phyloP scores from a whole-genome alignment of 2,329 filamentous ascomycete genomes.

The Xylariaceae sp. region DNA sequence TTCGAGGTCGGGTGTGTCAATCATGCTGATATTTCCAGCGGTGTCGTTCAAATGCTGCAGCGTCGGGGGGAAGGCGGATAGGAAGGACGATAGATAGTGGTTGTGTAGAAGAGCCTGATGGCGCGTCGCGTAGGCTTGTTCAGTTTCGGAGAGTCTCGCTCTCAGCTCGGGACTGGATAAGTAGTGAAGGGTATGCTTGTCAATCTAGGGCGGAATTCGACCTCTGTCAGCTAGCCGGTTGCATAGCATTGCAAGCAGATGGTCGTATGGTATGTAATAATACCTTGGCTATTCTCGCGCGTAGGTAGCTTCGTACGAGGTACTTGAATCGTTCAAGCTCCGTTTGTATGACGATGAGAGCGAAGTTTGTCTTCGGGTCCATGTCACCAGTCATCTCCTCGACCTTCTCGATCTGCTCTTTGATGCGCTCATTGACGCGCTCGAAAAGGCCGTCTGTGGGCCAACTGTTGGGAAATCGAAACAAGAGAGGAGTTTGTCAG shows the following conservation, averaged over 20 bases:
- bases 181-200: slow-evolving; percentile 70
- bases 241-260: slow-evolving; percentile 5
- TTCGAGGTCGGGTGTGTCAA: slow-evolving; percentile 78
- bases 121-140: slow-evolving; percentile 74
- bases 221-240: slow-evolving; percentile 9
- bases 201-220: slow-evolving; percentile 51
- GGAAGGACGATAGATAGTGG: slow-evolving; percentile 82
- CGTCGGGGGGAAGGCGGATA: slow-evolving; percentile 71
- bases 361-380: slow-evolving; percentile 88
- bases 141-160: slow-evolving; percentile 65
- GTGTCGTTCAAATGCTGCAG: slow-evolving; percentile 87
- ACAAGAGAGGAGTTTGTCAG: slow-evolving; percentile 9
- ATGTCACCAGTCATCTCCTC: slow-evolving; percentile 76
- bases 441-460: slow-evolving; percentile 71
- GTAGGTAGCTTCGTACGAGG: slow-evolving; percentile 74
- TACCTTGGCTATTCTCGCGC: slow-evolving; percentile 84
- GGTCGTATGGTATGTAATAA: background rate
- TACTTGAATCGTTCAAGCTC: slow-evolving; percentile 94
- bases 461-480: too few species aligned
- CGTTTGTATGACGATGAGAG: slow-evolving; percentile 90
- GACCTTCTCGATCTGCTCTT: slow-evolving; percentile 63
- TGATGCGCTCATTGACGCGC: slow-evolving; percentile 68
- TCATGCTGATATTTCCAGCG: slow-evolving; percentile 84
- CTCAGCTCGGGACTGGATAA: slow-evolving; percentile 51
- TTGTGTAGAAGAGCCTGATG: slow-evolving; percentile 80